Base-by-base conservation (phyloP, 495 filamentous ascomycete genomes). In the Thermochaetoides thermophila region DNA sequence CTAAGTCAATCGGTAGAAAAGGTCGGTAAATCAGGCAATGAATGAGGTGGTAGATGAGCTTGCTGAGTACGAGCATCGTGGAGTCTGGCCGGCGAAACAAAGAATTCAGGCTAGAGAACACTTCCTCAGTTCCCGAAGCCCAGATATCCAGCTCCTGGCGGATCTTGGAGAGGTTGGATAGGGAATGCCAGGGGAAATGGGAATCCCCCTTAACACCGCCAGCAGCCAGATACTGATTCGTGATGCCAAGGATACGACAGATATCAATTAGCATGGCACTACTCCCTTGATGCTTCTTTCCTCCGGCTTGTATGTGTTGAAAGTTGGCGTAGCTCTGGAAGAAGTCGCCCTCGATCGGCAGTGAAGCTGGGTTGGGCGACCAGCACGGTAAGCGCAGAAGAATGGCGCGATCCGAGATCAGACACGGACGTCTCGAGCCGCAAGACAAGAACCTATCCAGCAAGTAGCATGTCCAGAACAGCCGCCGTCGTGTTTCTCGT, bases 161-260 rank as follows among this genome's bases (percentile, higher is more conserved):
- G 39, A 91, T 86, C 43, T 84, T 83, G 28, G 82, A 87, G 1
- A 87, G 63, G 43, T 77, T 85, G 6, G 81, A 86, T 15, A 82
- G 64, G 3, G 81, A 69, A 49, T 91, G 81, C 83, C 83, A 91
- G 11, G 82, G 81, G 43, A 87, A 87, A 46, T 86, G 81, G 0
- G 80, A 83, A 47, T 91, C 83, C 28, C 80, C 81, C 50, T 85
- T 87, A 32, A 85, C 81, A 16, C 83, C 83, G 5, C 83, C 83
- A 9, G 80, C 77, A 9, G 81, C 78, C 26, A 87, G 64, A 53
- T 91, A 91, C 39, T 76, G 72, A 39, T 84, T 84, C 1, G 82
- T 84, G n/a, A 74, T 73, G 13, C 82, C 81, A 6, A 91, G 60
- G 17, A 87, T 81, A 12, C 81, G 74, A 12, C 71, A 75, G 37